Base-by-base conservation (phyloP, 306 rosid genomes). In the Cicer pinnatifidum region DNA sequence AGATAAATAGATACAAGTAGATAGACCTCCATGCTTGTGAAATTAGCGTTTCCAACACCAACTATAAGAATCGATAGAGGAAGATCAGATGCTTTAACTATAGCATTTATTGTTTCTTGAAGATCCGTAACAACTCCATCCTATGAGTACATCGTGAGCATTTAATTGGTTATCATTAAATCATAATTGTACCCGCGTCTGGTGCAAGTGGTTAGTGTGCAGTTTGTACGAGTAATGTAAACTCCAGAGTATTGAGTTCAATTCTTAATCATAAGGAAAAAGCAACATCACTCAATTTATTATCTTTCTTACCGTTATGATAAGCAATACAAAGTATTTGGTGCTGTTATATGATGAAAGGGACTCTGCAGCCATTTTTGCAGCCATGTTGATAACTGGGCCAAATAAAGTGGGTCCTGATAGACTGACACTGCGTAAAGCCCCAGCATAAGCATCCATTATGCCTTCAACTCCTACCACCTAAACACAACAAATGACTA, bases 321-420 rank as follows among this genome's bases (percentile, higher is more conserved):
- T 91, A 45, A 93, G 90, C 88, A 93, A 82, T 11, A 91, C 88
- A 16, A 75, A 84, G 72, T 93, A 91, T 69, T 86, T 88, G 44
- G 82, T 82, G 71, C 9, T 50, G 70, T 47, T 48, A 50, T 67
- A 41, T 28, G 78, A 72, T 11, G 80, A 72, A 15, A 86, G 83
- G 69, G 98, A 88, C 20, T 83, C 75, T 9, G 85, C 78, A 50
- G 96, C 87, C 75, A 87, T 89, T 78, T 88, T 66, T 11, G 96
- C 92, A 39, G 97, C 98, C 69, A 1, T 84, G 79, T 87, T 86
- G 56, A 91, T 81, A 59, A 93, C 91, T 70, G 80, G 94, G 28
- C 96, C 98, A 80, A 93, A 93, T 63, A 93, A 46, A 76, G 98
- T 91, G 68, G 97, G 97, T 40, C 97, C 98, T 20, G 92, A 76